Conservation (phyloP, 2,329 filamentous ascomycete species). For the Colletotrichum eremochloae region DNA sequence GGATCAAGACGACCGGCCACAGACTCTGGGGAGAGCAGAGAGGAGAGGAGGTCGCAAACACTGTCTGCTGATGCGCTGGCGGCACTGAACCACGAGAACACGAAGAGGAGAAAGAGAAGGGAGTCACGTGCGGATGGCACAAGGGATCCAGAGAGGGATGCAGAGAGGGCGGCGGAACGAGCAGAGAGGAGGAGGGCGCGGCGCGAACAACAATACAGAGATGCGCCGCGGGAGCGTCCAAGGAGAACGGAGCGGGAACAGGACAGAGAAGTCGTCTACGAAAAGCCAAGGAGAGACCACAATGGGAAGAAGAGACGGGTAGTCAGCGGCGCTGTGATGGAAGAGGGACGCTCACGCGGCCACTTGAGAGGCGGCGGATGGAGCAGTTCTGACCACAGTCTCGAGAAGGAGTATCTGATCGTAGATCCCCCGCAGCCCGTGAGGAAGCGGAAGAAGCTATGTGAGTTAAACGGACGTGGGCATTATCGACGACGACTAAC, state of each 20-base stretch:
- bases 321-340: slow-evolving; percentile 78
- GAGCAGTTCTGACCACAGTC: slow-evolving; percentile 60
- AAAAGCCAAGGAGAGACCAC: slow-evolving; percentile 53
- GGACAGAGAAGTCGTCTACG: slow-evolving; percentile 47
- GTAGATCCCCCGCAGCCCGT: slow-evolving; percentile 59
- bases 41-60: slow-evolving; percentile 46
- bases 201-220: slow-evolving; percentile 39
- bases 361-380: slow-evolving; percentile 59
- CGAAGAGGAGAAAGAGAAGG: slow-evolving; percentile 56
- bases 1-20: slow-evolving; percentile 50
- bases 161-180: slow-evolving; percentile 52
- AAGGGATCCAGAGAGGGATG: slow-evolving; percentile 48
- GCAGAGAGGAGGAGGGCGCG: slow-evolving; percentile 44
- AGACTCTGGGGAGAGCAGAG: slow-evolving; percentile 52
- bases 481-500: slow-evolving; percentile 44
- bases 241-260: slow-evolving; percentile 44
- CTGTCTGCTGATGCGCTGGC: slow-evolving; percentile 71
- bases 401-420: slow-evolving; percentile 63
- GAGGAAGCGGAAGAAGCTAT: slow-evolving; percentile 71
- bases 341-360: slow-evolving; percentile 68
- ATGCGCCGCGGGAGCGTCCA: slow-evolving; percentile 30
- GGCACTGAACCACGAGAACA: slow-evolving; percentile 73
- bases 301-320: slow-evolving; percentile 69
- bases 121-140: slow-evolving; percentile 47
- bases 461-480: slow-evolving; percentile 60